Evolutionary conservation across 495 filamentous ascomycete genomes (phyloP).

Genomic region (Neurospora terricola): DNA sequence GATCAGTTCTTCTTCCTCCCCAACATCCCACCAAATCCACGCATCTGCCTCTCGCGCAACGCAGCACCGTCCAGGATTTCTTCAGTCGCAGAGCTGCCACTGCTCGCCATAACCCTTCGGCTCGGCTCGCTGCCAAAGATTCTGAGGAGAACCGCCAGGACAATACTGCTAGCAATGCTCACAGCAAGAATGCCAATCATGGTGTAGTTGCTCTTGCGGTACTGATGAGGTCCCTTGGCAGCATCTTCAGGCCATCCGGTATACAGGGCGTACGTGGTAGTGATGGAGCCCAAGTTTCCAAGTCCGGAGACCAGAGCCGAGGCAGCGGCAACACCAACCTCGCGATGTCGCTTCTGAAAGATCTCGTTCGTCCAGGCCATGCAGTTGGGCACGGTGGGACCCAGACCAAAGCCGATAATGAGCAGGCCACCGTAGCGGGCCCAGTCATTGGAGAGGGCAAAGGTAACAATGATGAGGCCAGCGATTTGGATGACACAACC

Average conservation of each 20-base stretch:
- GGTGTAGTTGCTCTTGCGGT: conserved; percentile 70
- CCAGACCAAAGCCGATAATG: conserved; percentile 83
- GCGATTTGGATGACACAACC: conserved; percentile 71
- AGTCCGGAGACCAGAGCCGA: conserved; percentile 76
- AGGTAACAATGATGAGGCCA: conserved; percentile 71
- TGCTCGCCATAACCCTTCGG: conserved; percentile 26
- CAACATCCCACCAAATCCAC: conserved; percentile 57
- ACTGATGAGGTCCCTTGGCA: conserved; percentile 55
- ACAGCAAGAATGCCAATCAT: conserved; percentile 79
- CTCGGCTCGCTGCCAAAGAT: conserved; percentile 48
- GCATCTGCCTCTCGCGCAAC: conserved; percentile 54
- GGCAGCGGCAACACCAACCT: conserved; percentile 86
- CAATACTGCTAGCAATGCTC: conserved; percentile 60
- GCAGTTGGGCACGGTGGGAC: conserved; percentile 81
- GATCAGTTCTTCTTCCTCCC: conserved; percentile 17
- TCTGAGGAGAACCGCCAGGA: conserved; percentile 57
- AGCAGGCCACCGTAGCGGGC: conserved; percentile 80
- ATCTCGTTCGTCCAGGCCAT: conserved; percentile 92
- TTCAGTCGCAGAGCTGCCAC: conserved; percentile 30
- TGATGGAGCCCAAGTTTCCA: conserved; percentile 74
- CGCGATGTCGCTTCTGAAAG: conserved; percentile 80
- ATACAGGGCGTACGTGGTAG: conserved; percentile 84
- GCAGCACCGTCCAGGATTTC: conserved; percentile 61
- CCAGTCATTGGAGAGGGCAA: conserved; percentile 64
- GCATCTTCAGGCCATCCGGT: conserved; percentile 73